phyloP scores from a whole-genome alignment of 805 yeast genomes.

The Brettanomyces bruxellensis region DNA sequence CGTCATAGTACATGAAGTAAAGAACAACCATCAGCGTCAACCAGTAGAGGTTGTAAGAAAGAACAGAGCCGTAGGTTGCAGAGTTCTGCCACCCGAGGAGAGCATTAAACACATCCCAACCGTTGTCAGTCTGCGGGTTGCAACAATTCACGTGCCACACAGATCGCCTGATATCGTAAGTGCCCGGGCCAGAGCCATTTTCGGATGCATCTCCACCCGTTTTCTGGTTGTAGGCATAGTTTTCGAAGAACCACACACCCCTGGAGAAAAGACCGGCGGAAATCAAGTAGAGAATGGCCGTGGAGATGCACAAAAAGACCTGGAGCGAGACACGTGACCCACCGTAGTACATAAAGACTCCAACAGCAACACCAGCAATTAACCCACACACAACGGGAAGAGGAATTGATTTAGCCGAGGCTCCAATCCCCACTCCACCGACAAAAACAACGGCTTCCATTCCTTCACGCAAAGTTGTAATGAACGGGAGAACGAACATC shows the following conservation, averaged over 20 bases:
- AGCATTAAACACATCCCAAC: slow-evolving; percentile 94
- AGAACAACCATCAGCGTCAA: slow-evolving; percentile 45
- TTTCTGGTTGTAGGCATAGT: slow-evolving; percentile 44
- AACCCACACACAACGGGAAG: slow-evolving; percentile 80
- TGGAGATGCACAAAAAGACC: slow-evolving; percentile 72
- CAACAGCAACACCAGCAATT: slow-evolving; percentile 61
- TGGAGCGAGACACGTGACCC: slow-evolving; percentile 75
- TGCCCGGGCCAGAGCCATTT: slow-evolving; percentile 84
- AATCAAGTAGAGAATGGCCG: slow-evolving; percentile 77
- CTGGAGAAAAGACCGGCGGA: slow-evolving; percentile 85
- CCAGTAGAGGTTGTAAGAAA: slow-evolving; percentile 86
- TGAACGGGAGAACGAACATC: slow-evolving; percentile 76
- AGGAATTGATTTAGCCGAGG: slow-evolving; percentile 56
- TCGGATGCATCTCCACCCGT: slow-evolving; percentile 94
- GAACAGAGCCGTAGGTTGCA: slow-evolving; percentile 82
- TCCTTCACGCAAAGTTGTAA: slow-evolving; percentile 89
- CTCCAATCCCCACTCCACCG: slow-evolving; percentile 75
- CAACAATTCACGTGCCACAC: slow-evolving; percentile 97
- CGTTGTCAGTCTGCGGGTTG: slow-evolving; percentile 78
- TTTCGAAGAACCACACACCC: slow-evolving; percentile 81
- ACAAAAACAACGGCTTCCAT: slow-evolving; percentile 89
- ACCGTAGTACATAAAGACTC: slow-evolving; percentile 63
- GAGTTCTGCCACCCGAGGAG: slow-evolving; percentile 92
- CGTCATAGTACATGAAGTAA: slow-evolving; percentile 62
- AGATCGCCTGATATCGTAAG: slow-evolving; percentile 63